Conservation (phyloP, 75 land plant species). For the Cunninghamia lanceolata region DNA sequence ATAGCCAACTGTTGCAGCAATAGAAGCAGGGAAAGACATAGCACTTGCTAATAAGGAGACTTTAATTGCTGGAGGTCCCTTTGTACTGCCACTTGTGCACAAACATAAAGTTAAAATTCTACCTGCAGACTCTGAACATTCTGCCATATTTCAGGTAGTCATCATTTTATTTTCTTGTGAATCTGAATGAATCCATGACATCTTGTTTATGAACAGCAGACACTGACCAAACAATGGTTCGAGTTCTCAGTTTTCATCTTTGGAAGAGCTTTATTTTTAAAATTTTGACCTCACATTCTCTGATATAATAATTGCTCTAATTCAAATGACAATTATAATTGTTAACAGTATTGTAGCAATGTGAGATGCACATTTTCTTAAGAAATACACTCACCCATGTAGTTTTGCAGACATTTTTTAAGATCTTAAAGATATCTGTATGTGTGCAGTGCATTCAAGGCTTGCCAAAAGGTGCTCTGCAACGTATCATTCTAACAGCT, state of each 20-base stretch:
- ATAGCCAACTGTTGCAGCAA: slow-evolving; percentile 98
- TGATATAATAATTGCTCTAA: neutral
- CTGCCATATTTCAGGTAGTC: slow-evolving; percentile 94
- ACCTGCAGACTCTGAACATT: slow-evolving; percentile 99
- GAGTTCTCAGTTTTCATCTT: neutral
- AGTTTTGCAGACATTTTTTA: neutral
- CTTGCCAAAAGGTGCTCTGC: slow-evolving; percentile 87
- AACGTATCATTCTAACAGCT: slow-evolving; percentile 91
- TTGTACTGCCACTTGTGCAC: slow-evolving; percentile 94
- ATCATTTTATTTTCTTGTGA: neutral
- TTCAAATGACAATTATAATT: neutral
- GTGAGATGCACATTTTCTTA: neutral
- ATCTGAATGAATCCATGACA: neutral
- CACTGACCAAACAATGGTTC: neutral
- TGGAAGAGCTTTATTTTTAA: neutral
- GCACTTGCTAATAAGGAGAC: slow-evolving; percentile 98
- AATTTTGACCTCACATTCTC: neutral
- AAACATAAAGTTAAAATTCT: slow-evolving; percentile 92
- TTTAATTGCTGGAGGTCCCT: slow-evolving; percentile 96
- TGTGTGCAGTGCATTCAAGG: slow-evolving; percentile 94
- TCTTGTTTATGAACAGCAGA: neutral
- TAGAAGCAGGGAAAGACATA: slow-evolving; percentile 96
- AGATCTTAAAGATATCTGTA: neutral
- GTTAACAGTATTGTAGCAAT: neutral
- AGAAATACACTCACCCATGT: neutral